phyloP scores from a whole-genome alignment of 2,329 filamentous ascomycete species.

The Fusarium euwallaceae region DNA sequence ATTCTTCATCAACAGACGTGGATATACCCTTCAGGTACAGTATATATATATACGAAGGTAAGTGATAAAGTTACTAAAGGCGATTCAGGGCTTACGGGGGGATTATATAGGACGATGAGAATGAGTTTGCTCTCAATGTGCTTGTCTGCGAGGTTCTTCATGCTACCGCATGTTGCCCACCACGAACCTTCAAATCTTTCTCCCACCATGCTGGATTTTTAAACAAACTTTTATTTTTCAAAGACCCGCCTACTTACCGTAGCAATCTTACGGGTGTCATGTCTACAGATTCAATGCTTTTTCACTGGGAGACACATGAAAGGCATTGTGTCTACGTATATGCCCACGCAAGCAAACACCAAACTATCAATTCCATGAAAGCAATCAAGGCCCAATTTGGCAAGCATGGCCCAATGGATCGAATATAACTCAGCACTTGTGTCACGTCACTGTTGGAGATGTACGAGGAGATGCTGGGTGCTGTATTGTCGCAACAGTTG shows the following conservation, averaged over 20 bases:
- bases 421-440: not conserved
- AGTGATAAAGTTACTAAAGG: not conserved
- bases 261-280: not conserved
- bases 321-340: not conserved
- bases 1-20: not conserved
- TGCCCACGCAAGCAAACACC: not conserved
- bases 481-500: not conserved
- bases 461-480: not conserved
- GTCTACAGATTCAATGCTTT: not conserved
- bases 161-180: not conserved
- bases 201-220: not conserved
- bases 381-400: not conserved
- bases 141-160: not conserved
- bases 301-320: not conserved
- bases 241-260: not conserved
- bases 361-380: not conserved
- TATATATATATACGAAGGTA: not conserved
- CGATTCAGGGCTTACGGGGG: not conserved
- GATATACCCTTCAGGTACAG: not conserved
- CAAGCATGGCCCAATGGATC: not conserved
- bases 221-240: not conserved
- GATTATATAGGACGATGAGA: not conserved
- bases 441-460: not conserved
- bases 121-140: not conserved
- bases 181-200: not conserved